A percentile compares a stretch with the other conserved stretches of the same genome.
phyloP scores from a whole-genome alignment of 2,329 filamentous ascomycete species.

The Colletotrichum sp. region DNA sequence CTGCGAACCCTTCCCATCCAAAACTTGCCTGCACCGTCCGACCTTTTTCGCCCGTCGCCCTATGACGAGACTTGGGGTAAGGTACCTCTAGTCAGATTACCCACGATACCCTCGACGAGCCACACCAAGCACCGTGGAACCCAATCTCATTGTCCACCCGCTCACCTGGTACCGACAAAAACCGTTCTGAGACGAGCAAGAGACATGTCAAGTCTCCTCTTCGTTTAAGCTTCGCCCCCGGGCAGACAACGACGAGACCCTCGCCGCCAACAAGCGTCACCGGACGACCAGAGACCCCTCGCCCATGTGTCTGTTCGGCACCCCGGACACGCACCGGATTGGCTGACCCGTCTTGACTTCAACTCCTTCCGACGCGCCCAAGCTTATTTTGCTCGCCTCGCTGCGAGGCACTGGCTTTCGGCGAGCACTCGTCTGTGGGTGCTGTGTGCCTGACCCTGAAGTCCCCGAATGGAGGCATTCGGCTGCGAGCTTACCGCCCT shows the following conservation, averaged over 20 bases:
- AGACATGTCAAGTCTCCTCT: constrained; percentile 12
- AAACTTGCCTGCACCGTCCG: background rate
- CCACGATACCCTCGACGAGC: background rate
- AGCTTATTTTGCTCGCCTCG: background rate
- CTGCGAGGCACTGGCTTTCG: background rate
- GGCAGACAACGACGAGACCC: background rate
- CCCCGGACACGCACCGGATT: background rate
- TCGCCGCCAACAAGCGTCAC: background rate
- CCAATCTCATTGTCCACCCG: background rate
- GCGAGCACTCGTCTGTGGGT: background rate
- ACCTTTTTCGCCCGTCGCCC: background rate
- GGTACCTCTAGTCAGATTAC: background rate
- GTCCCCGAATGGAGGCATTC: background rate
- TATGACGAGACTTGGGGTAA: background rate
- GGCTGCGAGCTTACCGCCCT: background rate
- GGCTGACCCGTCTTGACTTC: background rate
- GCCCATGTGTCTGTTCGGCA: constrained; percentile 1
- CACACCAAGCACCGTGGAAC: background rate
- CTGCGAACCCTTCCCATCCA: background rate
- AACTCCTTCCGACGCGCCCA: background rate
- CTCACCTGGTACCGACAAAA: background rate
- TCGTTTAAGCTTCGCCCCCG: background rate
- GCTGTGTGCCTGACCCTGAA: background rate
- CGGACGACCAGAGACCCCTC: background rate
- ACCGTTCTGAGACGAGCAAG: background rate